These are phyloP conservation scores for Auricularia heimuer DNA, from an alignment of 768 basidiomycete species.

Conservation along the genomic window DNA sequence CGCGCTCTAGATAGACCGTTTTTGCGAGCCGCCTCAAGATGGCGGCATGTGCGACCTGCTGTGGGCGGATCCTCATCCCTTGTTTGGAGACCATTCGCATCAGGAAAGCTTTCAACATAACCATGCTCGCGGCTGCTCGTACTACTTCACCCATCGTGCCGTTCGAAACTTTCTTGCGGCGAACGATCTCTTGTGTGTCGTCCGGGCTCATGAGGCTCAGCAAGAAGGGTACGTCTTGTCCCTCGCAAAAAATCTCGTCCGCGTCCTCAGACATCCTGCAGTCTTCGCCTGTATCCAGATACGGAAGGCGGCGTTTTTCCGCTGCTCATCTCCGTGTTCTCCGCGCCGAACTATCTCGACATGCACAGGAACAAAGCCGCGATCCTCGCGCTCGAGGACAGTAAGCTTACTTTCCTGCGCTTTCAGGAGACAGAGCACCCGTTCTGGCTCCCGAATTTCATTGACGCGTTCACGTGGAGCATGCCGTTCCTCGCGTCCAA, in stretches of 20 bases:
- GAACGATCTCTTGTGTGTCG: constrained; percentile 79
- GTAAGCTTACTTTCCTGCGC: constrained; percentile 90
- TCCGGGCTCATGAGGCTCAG: constrained; percentile 94
- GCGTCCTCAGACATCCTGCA: constrained; percentile 25
- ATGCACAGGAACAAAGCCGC: constrained; percentile 95
- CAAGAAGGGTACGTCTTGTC: constrained; percentile 64
- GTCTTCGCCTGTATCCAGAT: constrained; percentile 79
- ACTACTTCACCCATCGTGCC: constrained; percentile 88
- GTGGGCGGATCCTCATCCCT: constrained; percentile 92
- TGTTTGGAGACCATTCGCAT: constrained; percentile 58
- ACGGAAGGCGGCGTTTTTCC: constrained; percentile 88
- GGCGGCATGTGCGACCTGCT: constrained; percentile 91
- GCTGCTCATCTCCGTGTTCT: constrained; percentile 95
- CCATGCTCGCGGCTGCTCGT: constrained; percentile 81
- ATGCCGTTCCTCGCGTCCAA: constrained; percentile 94
- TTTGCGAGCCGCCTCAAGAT: constrained; percentile 84
- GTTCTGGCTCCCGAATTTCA: constrained; percentile 94
- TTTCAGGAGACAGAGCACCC: constrained; percentile 72
- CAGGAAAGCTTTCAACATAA: constrained; percentile 73
- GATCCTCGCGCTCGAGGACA: constrained; percentile 92
- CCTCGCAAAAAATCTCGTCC: neutral
- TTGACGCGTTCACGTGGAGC: constrained; percentile 98
- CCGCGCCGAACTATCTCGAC: constrained; percentile 93
- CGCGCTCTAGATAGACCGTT: constrained; percentile 51
- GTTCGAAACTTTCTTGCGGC: constrained; percentile 90